These are phyloP conservation scores for Colletotrichum filicis DNA, from an alignment of 2,329 filamentous ascomycete species.

Conservation along the genomic window DNA sequence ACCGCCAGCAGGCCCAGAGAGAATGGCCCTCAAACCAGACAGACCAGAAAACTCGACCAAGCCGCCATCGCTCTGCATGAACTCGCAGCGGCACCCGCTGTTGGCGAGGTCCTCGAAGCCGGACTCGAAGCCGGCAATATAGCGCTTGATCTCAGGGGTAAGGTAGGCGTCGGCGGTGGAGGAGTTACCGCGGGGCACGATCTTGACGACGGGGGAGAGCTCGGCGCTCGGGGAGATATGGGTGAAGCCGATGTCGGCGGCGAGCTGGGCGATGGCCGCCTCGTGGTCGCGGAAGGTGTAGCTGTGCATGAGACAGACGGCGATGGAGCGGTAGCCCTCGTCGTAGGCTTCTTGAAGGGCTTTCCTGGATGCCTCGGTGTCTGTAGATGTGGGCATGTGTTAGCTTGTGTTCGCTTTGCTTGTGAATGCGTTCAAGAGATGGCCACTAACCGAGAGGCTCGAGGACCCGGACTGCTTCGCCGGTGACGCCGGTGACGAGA, in stretches of 20 bases:
- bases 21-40: slow-evolving; percentile 74
- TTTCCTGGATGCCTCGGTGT: slow-evolving; percentile 60
- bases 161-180: slow-evolving; percentile 84
- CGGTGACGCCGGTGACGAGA: slow-evolving; percentile 68
- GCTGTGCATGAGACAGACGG: slow-evolving; percentile 77
- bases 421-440: rapidly evolving
- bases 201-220: slow-evolving; percentile 75
- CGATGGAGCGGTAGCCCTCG: slow-evolving; percentile 72
- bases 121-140: slow-evolving; percentile 61
- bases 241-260: slow-evolving; percentile 62
- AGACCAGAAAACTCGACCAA: slow-evolving; percentile 69
- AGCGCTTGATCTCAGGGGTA: slow-evolving; percentile 77
- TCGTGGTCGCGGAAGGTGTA: slow-evolving; percentile 77
- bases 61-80: slow-evolving; percentile 74
- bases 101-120: slow-evolving; percentile 64
- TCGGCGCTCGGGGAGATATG: slow-evolving; percentile 62
- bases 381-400: slow-evolving; percentile 30
- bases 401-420: not conserved
- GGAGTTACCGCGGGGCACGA: slow-evolving; percentile 79
- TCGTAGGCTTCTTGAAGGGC: slow-evolving; percentile 71
- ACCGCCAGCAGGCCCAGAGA: slow-evolving; percentile 82
- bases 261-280: slow-evolving; percentile 46
- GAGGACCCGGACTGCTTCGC: slow-evolving; percentile 76
- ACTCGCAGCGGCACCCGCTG: slow-evolving; percentile 68
- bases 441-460: slow-evolving; percentile 54